These are phyloP conservation scores for Rubia yunnanensis DNA, from an alignment of 257 asterid species.

Conservation along the genomic window DNA sequence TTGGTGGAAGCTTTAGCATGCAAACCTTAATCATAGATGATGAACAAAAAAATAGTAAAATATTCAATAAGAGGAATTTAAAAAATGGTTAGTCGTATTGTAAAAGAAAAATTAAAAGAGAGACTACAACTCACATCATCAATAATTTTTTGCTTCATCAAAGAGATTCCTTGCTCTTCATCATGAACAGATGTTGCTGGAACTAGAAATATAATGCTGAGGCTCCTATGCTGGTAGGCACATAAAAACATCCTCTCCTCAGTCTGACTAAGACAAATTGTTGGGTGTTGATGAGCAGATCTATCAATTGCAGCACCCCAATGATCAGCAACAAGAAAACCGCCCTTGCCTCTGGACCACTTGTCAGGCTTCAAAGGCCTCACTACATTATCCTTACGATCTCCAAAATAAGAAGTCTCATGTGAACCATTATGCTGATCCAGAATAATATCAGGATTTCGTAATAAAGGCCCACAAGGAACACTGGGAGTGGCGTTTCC, in stretches of 20 bases:
- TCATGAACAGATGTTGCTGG: constrained; percentile 61
- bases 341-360: constrained; percentile 90
- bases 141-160: constrained; percentile 68
- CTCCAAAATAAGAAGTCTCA: constrained; percentile 46
- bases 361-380: constrained; percentile 82
- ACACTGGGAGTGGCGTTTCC: constrained; percentile 39
- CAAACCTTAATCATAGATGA: not conserved
- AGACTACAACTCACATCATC: constrained; percentile 49
- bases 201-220: constrained; percentile 62
- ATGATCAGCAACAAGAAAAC: constrained; percentile 73
- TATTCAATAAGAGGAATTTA: not conserved
- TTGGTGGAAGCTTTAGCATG: not conserved
- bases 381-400: constrained; percentile 51
- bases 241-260: constrained; percentile 78
- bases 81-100: not conserved
- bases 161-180: constrained; percentile 73
- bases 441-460: constrained; percentile 17
- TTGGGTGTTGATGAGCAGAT: constrained; percentile 45
- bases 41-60: not conserved
- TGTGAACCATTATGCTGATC: constrained; percentile 44
- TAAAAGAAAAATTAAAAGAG: not conserved
- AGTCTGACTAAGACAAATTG: constrained; percentile 63
- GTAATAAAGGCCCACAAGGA: constrained; percentile 1
- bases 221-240: constrained; percentile 76
- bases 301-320: constrained; percentile 77